A percentile compares a stretch with the other conserved stretches of the same genome.
Conservation (phyloP, 1,139 yeast species). For the Spathaspora jeffriesii region DNA sequence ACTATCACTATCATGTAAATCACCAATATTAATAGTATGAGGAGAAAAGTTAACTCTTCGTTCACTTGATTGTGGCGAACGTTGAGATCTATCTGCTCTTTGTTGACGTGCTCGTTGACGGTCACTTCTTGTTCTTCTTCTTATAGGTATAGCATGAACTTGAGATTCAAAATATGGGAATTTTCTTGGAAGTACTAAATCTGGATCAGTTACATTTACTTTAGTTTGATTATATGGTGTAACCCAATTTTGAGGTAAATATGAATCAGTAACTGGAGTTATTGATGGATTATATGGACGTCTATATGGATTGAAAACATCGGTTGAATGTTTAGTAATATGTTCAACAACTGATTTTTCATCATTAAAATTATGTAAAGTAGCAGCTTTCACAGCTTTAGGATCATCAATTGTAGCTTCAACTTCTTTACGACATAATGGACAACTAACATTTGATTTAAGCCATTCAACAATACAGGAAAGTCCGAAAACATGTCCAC, state of each 20-base stretch:
- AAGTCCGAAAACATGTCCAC: conserved; percentile 44
- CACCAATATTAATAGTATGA: conserved; percentile 15
- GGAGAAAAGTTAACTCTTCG: conserved; percentile 14
- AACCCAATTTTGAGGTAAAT: conserved; percentile 40
- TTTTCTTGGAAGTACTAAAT: conserved; percentile 29
- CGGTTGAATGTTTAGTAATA: conserved; percentile 32
- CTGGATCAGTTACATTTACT: conserved; percentile 22
- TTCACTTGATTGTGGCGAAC: conserved; percentile 5
- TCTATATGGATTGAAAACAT: conserved; percentile 39
- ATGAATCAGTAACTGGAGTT: conserved; percentile 45
- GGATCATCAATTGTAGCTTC: conserved; percentile 27
- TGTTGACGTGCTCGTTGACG: not conserved
- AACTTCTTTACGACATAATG: conserved; percentile 47
- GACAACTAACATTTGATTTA: conserved; percentile 42
- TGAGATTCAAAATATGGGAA: conserved; percentile 29
- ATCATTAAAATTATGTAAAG: conserved; percentile 19
- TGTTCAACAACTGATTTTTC: conserved; percentile 22
- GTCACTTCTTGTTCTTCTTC: conserved; percentile 2
- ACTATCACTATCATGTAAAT: conserved; percentile 10
- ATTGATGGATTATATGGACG: conserved; percentile 37
- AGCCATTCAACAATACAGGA: conserved; percentile 47
- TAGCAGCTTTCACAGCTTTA: conserved; percentile 15
- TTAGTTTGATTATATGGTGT: conserved; percentile 19
- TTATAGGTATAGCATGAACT: conserved; percentile 5
- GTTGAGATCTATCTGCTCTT: not conserved